Evolutionary conservation across 306 rosid species (phyloP), one percentile per base, ranked within the genome.

Genomic region (Glycine latifolia): DNA sequence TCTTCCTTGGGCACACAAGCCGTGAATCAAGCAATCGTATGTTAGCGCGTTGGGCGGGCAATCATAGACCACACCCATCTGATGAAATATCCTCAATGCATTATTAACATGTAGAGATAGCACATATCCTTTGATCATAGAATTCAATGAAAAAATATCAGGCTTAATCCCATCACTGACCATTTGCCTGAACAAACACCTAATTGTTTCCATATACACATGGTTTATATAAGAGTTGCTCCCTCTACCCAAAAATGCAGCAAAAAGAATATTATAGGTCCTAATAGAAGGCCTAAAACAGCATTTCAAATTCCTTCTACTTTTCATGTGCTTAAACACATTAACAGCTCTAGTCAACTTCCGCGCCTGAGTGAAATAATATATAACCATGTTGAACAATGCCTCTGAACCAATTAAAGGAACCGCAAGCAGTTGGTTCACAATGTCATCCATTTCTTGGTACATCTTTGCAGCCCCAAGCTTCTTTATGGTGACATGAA

Each of bases 51-150:
- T 93, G n/a, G 99, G 99, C 54, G 54, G 43, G 84, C 92, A 90
- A 14, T 77, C 80, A 81, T 91, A 93, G 52, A 91, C 89, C 87
- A 85, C 88, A 10, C 91, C 96, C 98, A 93, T 93, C 88, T 93
- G 95, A 84, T 93, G 96, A 61, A 91, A 93, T 71, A 93, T 70
- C 88, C 97, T 85, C 56, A 95, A 86, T 33, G 98, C 99, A 81
- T 93, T 94, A 66, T 93, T 93, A 76, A 95, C 89, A 85, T 88
- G 97, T 61, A 91, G 92, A 75, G 97, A 90, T 85, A 95, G 90
- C 71, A 95, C 96, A 65, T 95, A 95, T 13, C 99, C 99, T 88
- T 95, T 95, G 70, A 95, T 74, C 97, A 93, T 87, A 70, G 91
- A 84, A 84, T 95, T 95, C 75, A 95, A 69, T 13, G 93, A 73